Percentiles rank a stretch among this genome's conserved stretches.
Conservation (phyloP, 176 grass and related monocot genomes). For the Elaeis guineensis region DNA sequence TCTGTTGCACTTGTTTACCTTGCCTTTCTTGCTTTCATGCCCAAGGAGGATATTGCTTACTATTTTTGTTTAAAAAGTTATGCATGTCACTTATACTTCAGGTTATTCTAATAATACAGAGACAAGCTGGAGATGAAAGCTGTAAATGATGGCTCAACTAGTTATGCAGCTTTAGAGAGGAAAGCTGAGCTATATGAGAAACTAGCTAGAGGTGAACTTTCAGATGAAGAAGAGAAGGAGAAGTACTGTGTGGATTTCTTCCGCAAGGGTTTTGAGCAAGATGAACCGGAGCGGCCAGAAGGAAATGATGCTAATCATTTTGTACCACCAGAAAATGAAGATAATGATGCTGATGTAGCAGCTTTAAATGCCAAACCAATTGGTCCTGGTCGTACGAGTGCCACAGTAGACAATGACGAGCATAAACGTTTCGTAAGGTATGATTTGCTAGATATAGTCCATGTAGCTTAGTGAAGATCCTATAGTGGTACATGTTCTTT, state of each 20-base stretch:
- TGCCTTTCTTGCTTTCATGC: no score
- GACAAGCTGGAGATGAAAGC: conserved; percentile 96
- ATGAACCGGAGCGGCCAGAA: conserved; percentile 37
- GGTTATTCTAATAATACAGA: conserved; percentile 26
- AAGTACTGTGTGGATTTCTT: conserved; percentile 99
- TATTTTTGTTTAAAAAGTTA: background rate
- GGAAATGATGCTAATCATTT: conserved; percentile 5
- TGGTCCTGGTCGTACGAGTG: conserved; percentile 55
- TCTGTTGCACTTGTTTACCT: no score
- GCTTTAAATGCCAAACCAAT: conserved; percentile 32
- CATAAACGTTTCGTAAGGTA: conserved; percentile 97
- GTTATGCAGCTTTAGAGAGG: conserved; percentile 82
- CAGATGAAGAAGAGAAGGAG: conserved; percentile 90
- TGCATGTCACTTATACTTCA: background rate
- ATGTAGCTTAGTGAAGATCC: background rate
- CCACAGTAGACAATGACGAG: conserved; percentile 56
- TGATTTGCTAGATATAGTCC: conserved; percentile 16
- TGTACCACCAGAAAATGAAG: conserved; percentile 37
- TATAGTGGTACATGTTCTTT: no score
- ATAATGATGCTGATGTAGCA: conserved; percentile 26
- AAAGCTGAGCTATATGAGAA: conserved; percentile 87
- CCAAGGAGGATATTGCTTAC: background rate
- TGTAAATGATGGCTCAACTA: conserved; percentile 58
- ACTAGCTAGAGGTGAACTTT: conserved; percentile 58
- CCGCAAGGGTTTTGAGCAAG: conserved; percentile 52